A percentile compares a stretch with the other conserved stretches of the same genome.
These are phyloP conservation scores for Davidsoniella virescens DNA, from an alignment of 2,329 filamentous ascomycete species.

Conservation along the genomic window DNA sequence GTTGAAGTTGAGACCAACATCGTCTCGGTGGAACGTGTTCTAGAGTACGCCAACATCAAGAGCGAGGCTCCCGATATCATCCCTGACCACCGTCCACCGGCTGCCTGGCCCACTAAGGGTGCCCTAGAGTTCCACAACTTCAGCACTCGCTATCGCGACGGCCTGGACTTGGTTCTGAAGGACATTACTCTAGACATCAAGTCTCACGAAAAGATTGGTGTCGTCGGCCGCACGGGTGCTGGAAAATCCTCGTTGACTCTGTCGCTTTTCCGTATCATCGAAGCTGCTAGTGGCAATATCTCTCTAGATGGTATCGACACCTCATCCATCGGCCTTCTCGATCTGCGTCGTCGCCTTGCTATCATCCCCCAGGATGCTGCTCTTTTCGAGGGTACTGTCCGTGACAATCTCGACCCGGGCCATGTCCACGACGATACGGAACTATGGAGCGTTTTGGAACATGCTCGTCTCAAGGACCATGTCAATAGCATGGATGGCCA, in stretches of 20 bases:
- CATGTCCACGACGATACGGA: constrained; percentile 95
- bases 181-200: constrained; percentile 86
- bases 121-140: constrained; percentile 84
- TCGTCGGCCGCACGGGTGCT: constrained; percentile 88
- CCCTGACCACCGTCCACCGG: constrained; percentile 67
- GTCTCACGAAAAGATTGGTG: constrained; percentile 92
- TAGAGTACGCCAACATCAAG: constrained; percentile 83
- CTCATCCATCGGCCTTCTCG: constrained; percentile 73
- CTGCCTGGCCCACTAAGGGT: constrained; percentile 81
- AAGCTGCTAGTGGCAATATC: constrained; percentile 67
- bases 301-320: constrained; percentile 83
- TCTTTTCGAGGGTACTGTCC: constrained; percentile 80
- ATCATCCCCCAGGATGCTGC: constrained; percentile 98
- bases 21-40: constrained; percentile 89
- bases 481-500: constrained; percentile 73
- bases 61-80: constrained; percentile 93
- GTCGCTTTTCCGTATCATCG: constrained; percentile 88
- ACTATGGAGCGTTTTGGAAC: constrained; percentile 88
- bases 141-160: constrained; percentile 81
- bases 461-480: constrained; percentile 85
- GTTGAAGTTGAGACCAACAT: constrained; percentile 99
- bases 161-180: constrained; percentile 81
- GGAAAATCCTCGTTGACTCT: constrained; percentile 91
- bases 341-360: constrained; percentile 74
- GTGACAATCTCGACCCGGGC: constrained; percentile 89